Evolutionary conservation across 495 filamentous ascomycete genomes (phyloP).

Genomic region (Lepidopterella palustris): DNA sequence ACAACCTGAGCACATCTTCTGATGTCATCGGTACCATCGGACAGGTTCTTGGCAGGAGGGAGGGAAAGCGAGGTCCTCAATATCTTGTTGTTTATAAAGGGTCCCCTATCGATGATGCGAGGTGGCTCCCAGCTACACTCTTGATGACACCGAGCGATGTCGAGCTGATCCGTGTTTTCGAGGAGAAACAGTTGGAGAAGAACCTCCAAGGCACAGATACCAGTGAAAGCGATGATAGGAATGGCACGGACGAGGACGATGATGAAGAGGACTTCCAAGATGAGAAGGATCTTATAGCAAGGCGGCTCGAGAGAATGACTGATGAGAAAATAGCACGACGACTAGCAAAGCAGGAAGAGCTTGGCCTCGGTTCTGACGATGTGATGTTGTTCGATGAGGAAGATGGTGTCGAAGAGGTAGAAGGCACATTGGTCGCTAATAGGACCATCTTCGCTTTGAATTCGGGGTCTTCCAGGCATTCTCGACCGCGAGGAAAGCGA

Average conservation of each 20-base stretch:
- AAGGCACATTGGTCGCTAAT: background rate
- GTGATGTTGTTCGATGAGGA: slow-evolving; percentile 48
- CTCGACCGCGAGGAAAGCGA: background rate
- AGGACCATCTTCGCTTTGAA: background rate
- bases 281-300: slow-evolving; percentile 31
- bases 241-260: slow-evolving; percentile 35
- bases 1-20: slow-evolving; percentile 41
- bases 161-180: slow-evolving; percentile 38
- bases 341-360: slow-evolving; percentile 59
- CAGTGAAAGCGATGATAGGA: slow-evolving; percentile 29
- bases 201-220: background rate
- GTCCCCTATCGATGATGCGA: slow-evolving; percentile 42
- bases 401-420: slow-evolving; percentile 15
- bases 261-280: slow-evolving; percentile 37
- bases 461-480: background rate
- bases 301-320: slow-evolving; percentile 35
- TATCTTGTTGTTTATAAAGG: slow-evolving; percentile 48
- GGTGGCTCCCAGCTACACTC: slow-evolving; percentile 41
- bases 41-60: slow-evolving; percentile 39
- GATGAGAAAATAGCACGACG: slow-evolving; percentile 56
- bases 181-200: slow-evolving; percentile 20
- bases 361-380: slow-evolving; percentile 54
- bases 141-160: slow-evolving; percentile 29
- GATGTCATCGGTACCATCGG: slow-evolving; percentile 28
- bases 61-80: slow-evolving; percentile 41